Base-by-base conservation (phyloP, 495 filamentous ascomycete genomes). In the Tricharina praecox region DNA sequence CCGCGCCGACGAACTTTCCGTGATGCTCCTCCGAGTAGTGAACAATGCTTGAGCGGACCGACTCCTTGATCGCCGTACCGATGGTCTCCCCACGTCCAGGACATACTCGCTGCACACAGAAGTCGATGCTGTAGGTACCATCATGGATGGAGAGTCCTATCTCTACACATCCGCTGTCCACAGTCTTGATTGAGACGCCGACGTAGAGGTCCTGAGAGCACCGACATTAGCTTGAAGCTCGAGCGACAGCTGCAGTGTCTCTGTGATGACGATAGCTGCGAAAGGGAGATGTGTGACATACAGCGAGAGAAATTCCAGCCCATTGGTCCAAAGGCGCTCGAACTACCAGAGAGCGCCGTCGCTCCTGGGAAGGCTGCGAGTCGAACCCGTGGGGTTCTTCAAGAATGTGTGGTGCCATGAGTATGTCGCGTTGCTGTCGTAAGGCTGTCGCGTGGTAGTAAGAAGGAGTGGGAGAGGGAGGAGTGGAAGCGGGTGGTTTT, bases 91-190 rank as follows among this genome's bases (percentile, higher is more conserved):
- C 28, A 49, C 57, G 50, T 51, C 63, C 55, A 20, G 69, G 50
- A 10, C 63, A 56, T 16, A 81, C 63, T 1, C 68, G 63, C 49
- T 74, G 69, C 40, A 86, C 70, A 21, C 73, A 70, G 50, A 81
- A 88, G 58, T 90, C 84, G 28, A 84, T 67, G 18, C 82, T 70
- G 56, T 93, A 93, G 0, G 78, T 79, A 3, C 75, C 70, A 61
- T 92, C 83, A 53, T 85, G 82, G 48, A 81, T 73, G 3, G 79
- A 79, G 39, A 88, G 62, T 3, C 77, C 76, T 15, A 83, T 66
- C 0, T 70, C 67, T 1, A 74, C 66, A 28, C 44, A 47, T 0
- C 67, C 66, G 28, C 68, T 62, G 24, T 73, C 66, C 2, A 68
- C 62, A 18, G 70, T 66, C 15, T 67, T 67, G 24, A 66, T 68